Evolutionary conservation across 177 flowering plant species (phyloP), one percentile per base, ranked within the genome.

Genomic region (Tripterygium wilfordii): DNA sequence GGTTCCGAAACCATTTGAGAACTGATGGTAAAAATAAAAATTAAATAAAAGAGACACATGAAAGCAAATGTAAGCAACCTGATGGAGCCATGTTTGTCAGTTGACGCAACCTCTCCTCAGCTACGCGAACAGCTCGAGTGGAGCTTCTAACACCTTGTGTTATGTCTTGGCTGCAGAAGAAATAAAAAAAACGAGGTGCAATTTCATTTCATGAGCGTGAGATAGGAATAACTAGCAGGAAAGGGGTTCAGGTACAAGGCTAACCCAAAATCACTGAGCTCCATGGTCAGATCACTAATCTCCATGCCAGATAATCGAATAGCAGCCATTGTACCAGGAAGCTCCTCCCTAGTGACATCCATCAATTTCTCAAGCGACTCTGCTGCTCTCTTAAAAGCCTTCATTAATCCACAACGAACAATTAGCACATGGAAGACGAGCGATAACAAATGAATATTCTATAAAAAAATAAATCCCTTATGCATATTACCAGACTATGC

Each of bases 261-360:
- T 20, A 37, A 92, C 98, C 96, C 94, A 33, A 92, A 53, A 65
- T 92, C 96, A 71, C 98, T 88, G 25, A 92, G 95, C 79, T 92
- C 96, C 94, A 82, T 79, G 5, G 98, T 88, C 14, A 88, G 67
- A 64, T 92, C 98, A 67, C 95, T 84, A 53, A 92, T 85, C 74
- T 92, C 98, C 94, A 88, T 86, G 51, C 96, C 96, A 16, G 96
- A 85, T 55, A 92, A 72, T 23, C 95, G 67, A 32, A 86, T 64
- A 10, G 94, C 95, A 51, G 91, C 94, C 98, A 92, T 88, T 43
- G 96, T 88, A 41, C 66, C 84, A 0, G 96, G 98, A 53, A 92
- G 87, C 66, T 86, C 94, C 59, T 88, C 98, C 51, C 88, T 74
- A 0, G 85, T 72, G 21, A 62, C 82, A 72, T 92, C 95, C 69